phyloP scores from a whole-genome alignment of 1,284 basidiomycete genomes.

The Takashimella koratensis region DNA sequence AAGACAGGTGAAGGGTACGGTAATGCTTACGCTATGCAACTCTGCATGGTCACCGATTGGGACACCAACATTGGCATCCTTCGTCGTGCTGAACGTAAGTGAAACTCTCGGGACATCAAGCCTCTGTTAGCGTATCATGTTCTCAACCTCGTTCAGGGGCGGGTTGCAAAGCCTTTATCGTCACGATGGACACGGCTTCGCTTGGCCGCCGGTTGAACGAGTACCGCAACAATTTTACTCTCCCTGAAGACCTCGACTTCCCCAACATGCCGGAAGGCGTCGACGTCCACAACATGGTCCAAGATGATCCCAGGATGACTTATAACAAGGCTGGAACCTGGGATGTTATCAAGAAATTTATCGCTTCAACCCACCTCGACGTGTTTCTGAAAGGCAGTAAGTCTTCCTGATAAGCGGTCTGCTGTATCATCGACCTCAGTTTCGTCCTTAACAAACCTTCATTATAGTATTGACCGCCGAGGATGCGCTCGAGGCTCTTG shows the following conservation, averaged over 20 bases:
- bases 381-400: slow-evolving; percentile 25
- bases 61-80: slow-evolving; percentile 14
- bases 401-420: too few relatives aligned
- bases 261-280: slow-evolving; percentile 7
- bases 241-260: slow-evolving; percentile 3
- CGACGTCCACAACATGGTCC: slow-evolving; percentile 1
- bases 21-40: slow-evolving; percentile 18
- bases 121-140: too few relatives aligned
- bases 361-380: neutral
- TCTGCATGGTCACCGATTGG: slow-evolving; percentile 17
- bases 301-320: slow-evolving; percentile 4
- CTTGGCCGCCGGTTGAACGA: slow-evolving; percentile 16
- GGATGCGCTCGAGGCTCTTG: slow-evolving; percentile 30
- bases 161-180: slow-evolving; percentile 17
- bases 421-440: too few relatives aligned
- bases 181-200: slow-evolving; percentile 22
- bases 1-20: slow-evolving; percentile 6
- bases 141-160: slow-evolving; percentile 8
- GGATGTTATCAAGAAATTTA: slow-evolving; percentile 9
- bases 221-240: slow-evolving; percentile 7
- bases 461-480: slow-evolving; percentile 17
- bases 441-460: too few relatives aligned
- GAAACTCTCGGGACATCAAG: too few relatives aligned
- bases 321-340: slow-evolving; percentile 14
- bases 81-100: slow-evolving; percentile 15